These are phyloP conservation scores for Xylariales sp. DNA, from an alignment of 2,329 filamentous ascomycete species.

Conservation along the genomic window DNA sequence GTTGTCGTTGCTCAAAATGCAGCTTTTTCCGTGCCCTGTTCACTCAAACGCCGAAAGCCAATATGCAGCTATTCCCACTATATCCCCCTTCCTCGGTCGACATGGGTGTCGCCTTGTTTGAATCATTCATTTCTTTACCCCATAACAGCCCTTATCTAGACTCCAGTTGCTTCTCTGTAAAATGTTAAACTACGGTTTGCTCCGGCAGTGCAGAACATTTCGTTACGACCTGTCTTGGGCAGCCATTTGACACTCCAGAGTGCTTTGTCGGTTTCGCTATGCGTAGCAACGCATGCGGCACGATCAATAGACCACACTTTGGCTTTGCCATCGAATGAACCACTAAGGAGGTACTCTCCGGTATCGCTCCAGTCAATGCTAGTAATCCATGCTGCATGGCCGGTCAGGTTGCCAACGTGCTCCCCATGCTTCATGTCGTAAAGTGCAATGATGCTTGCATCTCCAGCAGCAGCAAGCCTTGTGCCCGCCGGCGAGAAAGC, in stretches of 20 bases:
- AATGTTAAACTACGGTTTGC: constrained; percentile 73
- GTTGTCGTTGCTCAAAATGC: not conserved
- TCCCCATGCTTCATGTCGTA: constrained; percentile 93
- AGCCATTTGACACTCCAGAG: constrained; percentile 85
- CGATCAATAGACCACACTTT: constrained; percentile 94
- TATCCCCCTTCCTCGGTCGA: not conserved
- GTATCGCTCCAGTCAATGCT: constrained; percentile 90
- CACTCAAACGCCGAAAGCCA: constrained; percentile 2
- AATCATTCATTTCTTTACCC: not conserved
- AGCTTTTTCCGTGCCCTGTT: constrained; percentile 2
- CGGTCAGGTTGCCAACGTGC: constrained; percentile 74
- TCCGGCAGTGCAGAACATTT: constrained; percentile 74
- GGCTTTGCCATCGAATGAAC: constrained; percentile 86
- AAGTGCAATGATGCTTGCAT: constrained; percentile 81
- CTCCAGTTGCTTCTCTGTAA: constrained; percentile 77
- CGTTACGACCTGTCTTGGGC: constrained; percentile 64
- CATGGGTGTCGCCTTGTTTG: not conserved
- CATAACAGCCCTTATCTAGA: not conserved
- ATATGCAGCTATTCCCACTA: not conserved
- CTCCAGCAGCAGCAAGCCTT: constrained; percentile 83
- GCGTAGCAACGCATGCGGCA: constrained; percentile 82
- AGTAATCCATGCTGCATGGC: constrained; percentile 81
- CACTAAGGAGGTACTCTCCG: constrained; percentile 85
- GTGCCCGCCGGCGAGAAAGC: constrained; percentile 84
- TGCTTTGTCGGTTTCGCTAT: constrained; percentile 82